Evolutionary conservation across 495 filamentous ascomycete genomes (phyloP).

Genomic region (Parathielavia hyrcaniae): DNA sequence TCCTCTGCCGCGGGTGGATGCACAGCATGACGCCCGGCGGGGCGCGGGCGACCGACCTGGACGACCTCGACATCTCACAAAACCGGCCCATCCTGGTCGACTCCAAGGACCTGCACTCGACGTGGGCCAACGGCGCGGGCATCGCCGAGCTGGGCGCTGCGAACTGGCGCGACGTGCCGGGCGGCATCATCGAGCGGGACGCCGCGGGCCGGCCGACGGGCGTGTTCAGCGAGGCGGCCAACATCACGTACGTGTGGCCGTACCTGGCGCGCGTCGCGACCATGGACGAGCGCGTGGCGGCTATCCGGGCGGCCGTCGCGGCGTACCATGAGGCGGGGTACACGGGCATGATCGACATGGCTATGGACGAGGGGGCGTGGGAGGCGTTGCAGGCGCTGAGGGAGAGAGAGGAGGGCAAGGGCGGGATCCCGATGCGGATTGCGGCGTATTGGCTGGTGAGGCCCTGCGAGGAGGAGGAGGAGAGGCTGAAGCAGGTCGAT

Average conservation of each 20-base stretch:
- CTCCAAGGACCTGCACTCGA: constrained; percentile 56
- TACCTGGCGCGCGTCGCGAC: constrained; percentile 48
- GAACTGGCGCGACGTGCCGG: constrained; percentile 46
- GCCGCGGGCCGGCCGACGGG: constrained; percentile 47
- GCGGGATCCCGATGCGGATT: constrained; percentile 49
- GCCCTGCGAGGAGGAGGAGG: constrained; percentile 37
- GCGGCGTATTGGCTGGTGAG: constrained; percentile 59
- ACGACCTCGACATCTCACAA: constrained; percentile 49
- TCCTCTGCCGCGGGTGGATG: constrained; percentile 57
- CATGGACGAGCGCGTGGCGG: constrained; percentile 48
- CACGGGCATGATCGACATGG: constrained; percentile 62
- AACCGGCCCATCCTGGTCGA: constrained; percentile 55
- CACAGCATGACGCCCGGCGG: constrained; percentile 50
- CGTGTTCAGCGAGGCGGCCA: constrained; percentile 53
- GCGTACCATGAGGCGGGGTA: constrained; percentile 53
- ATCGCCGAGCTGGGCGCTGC: constrained; percentile 48
- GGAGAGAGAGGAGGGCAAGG: constrained; percentile 31
- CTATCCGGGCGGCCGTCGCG: constrained; percentile 44
- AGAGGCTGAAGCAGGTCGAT: constrained; percentile 50
- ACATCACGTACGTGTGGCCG: constrained; percentile 54
- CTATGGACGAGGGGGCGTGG: constrained; percentile 61
- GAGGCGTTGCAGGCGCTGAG: constrained; percentile 48
- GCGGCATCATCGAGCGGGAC: constrained; percentile 53
- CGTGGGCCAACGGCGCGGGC: constrained; percentile 55
- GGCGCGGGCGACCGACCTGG: constrained; percentile 60